Percentiles rank a stretch among this genome's conserved stretches.
phyloP scores from a whole-genome alignment of 2,329 filamentous ascomycete species.

The Fusarium sp. region DNA sequence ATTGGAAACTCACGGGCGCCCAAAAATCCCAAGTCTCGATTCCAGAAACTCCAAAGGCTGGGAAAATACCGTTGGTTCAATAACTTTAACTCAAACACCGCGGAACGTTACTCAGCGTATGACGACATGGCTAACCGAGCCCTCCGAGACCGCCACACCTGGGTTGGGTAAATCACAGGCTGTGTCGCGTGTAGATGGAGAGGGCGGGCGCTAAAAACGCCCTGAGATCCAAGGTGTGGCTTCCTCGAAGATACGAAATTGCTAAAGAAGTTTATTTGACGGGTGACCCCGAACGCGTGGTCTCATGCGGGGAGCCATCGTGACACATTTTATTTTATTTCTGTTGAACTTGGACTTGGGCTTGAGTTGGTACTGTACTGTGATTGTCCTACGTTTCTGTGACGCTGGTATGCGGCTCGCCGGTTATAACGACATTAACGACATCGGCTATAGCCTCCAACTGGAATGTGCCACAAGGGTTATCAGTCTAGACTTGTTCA shows the following conservation, averaged over 20 bases:
- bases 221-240: background rate
- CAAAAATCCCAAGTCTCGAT: accelerated
- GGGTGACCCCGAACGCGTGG: background rate
- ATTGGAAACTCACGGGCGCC: background rate
- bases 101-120: background rate
- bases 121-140: background rate
- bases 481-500: background rate
- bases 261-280: background rate
- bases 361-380: too few relatives aligned
- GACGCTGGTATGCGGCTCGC: background rate
- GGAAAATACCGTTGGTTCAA: background rate
- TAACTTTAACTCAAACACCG: background rate
- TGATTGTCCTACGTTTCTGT: background rate
- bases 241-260: background rate
- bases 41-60: background rate
- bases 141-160: background rate
- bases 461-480: background rate
- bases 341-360: background rate
- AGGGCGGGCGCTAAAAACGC: background rate
- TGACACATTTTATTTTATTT: background rate
- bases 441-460: background rate
- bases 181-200: too few relatives aligned
- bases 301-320: background rate
- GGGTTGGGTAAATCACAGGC: background rate
- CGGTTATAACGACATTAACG: background rate